phyloP scores from a whole-genome alignment of 2,329 filamentous ascomycete species.

The Penicillium expansum region DNA sequence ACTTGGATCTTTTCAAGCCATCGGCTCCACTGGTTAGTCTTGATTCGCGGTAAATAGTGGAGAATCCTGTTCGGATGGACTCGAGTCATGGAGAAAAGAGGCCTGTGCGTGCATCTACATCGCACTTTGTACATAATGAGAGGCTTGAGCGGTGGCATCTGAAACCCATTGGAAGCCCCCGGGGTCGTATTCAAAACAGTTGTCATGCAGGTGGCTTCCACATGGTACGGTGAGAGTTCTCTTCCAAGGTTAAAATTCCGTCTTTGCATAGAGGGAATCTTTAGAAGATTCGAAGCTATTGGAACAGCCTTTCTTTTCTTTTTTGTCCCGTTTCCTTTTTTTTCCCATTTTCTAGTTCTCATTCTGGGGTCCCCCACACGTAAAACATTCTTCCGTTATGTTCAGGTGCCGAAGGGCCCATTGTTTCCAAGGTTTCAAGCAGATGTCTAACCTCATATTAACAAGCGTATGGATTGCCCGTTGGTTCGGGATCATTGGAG shows the following conservation, averaged over 20 bases:
- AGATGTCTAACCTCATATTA: background rate
- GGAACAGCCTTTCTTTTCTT: background rate
- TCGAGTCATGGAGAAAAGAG: background rate
- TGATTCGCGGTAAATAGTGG: background rate
- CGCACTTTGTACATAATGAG: background rate
- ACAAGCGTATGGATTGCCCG: background rate
- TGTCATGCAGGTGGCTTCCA: background rate
- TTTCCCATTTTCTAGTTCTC: no score
- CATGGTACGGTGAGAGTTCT: background rate
- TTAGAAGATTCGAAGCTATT: background rate
- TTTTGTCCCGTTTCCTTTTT: no score
- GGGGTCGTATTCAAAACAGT: background rate
- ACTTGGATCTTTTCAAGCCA: background rate
- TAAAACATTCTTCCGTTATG: no score
- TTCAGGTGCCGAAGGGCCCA: background rate
- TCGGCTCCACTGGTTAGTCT: background rate
- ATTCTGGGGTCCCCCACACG: no score
- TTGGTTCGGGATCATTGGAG: background rate
- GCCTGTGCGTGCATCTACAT: background rate
- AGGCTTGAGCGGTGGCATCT: constrained; percentile 3
- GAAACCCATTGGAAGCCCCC: background rate
- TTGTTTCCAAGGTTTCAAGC: background rate
- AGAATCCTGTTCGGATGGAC: background rate
- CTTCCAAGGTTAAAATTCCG: background rate
- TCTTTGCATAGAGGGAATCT: background rate